These are phyloP conservation scores for Lachancea nothofagi DNA, from an alignment of 805 yeast genomes.

Conservation along the genomic window DNA sequence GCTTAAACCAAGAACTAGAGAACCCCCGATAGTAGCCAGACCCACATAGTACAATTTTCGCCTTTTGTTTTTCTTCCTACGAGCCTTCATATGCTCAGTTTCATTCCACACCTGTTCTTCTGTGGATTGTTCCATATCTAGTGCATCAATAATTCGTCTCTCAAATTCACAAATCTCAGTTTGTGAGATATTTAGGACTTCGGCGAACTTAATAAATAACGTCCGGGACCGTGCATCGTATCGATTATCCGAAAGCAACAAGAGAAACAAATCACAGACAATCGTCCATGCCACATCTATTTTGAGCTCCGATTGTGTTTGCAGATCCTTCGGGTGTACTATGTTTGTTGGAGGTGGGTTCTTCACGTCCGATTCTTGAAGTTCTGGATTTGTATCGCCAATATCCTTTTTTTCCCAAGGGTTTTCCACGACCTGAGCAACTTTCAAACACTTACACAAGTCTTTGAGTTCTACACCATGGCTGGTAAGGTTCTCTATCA, in stretches of 20 bases:
- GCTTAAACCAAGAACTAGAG: constrained; percentile 85
- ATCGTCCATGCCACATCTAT: constrained; percentile 91
- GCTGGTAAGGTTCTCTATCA: constrained; percentile 80
- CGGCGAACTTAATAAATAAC: constrained; percentile 63
- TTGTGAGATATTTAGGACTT: constrained; percentile 48
- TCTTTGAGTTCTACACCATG: constrained; percentile 80
- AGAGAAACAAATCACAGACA: constrained; percentile 81
- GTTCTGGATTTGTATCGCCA: background rate
- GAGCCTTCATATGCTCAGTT: constrained; percentile 56
- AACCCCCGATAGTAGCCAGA: constrained; percentile 93
- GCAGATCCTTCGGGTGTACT: constrained; percentile 32
- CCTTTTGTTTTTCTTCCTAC: constrained; percentile 60
- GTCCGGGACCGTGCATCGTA: constrained; percentile 89
- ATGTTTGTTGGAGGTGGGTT: constrained; percentile 15
- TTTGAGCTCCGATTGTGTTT: constrained; percentile 39
- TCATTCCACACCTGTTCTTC: constrained; percentile 73
- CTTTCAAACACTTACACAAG: constrained; percentile 56
- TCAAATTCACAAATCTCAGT: constrained; percentile 85
- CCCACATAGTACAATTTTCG: constrained; percentile 83
- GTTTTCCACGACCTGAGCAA: constrained; percentile 45
- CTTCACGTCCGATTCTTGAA: background rate
- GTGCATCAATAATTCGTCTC: constrained; percentile 79
- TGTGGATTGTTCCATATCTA: constrained; percentile 79
- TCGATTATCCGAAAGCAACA: constrained; percentile 72
- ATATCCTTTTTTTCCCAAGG: constrained; percentile 34